Base-by-base conservation (phyloP, 2,329 filamentous ascomycete species). In the Didymella exigua region DNA sequence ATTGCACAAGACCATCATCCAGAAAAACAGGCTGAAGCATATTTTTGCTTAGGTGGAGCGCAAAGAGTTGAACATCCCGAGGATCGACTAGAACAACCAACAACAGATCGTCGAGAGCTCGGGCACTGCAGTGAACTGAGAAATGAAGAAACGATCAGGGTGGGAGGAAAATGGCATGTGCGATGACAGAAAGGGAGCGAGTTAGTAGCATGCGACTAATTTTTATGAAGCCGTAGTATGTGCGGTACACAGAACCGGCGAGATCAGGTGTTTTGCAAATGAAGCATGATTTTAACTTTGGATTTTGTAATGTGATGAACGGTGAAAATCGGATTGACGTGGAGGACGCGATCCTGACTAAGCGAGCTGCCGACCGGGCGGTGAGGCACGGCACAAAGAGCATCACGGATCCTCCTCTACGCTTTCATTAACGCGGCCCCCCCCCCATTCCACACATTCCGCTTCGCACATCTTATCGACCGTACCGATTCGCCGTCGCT, bases 331-430 rank as follows among this genome's bases (percentile, higher is more conserved):
- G 19, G 10, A 10, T 5, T 8, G 5, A 19, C 18, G 18, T 24
- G 33, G 16, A 26, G 29, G 38, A 29, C 43, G 45, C 30, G 37
- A 31, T 33, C 27, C 31, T 52, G 40, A 57, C 46, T 51, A 58
- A 54, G 56, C 47, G 38, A 27, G 10, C 37, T 27, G 10, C n/a
- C 11, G 19, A 4, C 4, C 3, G 31, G 62, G 61, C 59, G 61
- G 63, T 65, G 40, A 61, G 43, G 11, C 38, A 21, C 10, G 58
- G 60, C 60, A 65, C 61, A 65, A 63, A 61, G 61, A 53, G 21
- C 23, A 9, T 38, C 13, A 36, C 19, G 34, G 26, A 29, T 47
- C 40, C 40, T 41, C 8, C 30, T 34, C 41, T 18, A 34, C 46
- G 19, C 34, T 10, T 48, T 51, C 53, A 42, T 23, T 44, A 24